Evolutionary conservation across 441 rosid genomes (phyloP), one percentile per base, ranked within the genome.

Genomic region (Gossypium laxum): DNA sequence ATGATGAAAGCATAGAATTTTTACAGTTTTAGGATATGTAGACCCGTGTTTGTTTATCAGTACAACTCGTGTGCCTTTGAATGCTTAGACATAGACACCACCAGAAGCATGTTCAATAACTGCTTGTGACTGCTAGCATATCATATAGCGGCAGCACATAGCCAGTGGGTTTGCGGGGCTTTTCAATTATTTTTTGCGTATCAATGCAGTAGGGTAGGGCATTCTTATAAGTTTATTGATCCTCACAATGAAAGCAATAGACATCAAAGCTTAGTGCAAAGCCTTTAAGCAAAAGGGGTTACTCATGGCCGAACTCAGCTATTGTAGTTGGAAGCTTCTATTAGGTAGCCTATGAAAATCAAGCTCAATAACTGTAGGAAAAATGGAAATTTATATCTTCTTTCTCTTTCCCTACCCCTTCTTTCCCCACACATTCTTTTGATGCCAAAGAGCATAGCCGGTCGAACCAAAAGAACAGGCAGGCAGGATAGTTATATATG

Each of bases 271-370:
- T 59, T 14, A n/a, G 14, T 62, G 67, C 67, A 17, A 62, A 60
- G 66, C 22, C 2, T 30, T 19, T 12, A 7, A 32, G 2, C 4
- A 17, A 62, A 62, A 62, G 28, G 48, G 24, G 26, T 17, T 38
- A 47, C 48, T 62, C 15, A 34, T 3, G 28, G 15, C 24, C 10
- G 50, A 61, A 17, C 48, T 61, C 65, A 21, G 34, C 45, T 17
- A 22, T 18, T 17, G 47, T 61, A 61, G 32, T 10, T 17, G 14
- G 48, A 32, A 32, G 67, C 48, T 61, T 59, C 2, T 34, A 11
- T 34, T 61, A 59, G 22, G 24, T 34, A 61, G n/a, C 67, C 67
- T 34, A 61, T 17, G 43, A 59, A 59, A 28, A 59, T 59, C 64
- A 59, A n/a, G 64, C 64, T 28, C 64, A 61, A 61, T 34, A 34